Conservation (phyloP, 2,329 filamentous ascomycete species). For the Pezicula neosporulosa region DNA sequence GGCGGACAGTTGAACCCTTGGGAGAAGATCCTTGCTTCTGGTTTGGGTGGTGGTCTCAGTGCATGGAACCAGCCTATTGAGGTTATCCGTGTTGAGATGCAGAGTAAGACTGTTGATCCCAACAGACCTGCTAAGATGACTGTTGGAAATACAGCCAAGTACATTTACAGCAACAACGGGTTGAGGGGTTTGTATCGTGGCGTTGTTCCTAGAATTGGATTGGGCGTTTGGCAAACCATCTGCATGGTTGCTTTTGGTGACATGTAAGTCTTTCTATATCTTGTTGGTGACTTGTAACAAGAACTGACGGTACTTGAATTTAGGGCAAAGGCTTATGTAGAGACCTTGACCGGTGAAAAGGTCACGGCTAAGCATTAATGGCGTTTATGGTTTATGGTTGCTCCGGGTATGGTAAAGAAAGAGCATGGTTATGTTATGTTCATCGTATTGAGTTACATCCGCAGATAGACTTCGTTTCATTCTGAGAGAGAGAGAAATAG, state of each 20-base stretch:
- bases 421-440: neutral
- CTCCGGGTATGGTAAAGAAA: neutral
- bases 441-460: neutral
- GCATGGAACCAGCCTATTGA: slow-evolving; percentile 99
- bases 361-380: slow-evolving; percentile 65
- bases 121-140: slow-evolving; percentile 99
- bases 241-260: slow-evolving; percentile 99
- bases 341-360: slow-evolving; percentile 60
- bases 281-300: neutral
- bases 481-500: neutral
- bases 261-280: slow-evolving; percentile 62
- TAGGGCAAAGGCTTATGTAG: slow-evolving; percentile 65
- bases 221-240: slow-evolving; percentile 98
- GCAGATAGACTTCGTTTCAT: neutral
- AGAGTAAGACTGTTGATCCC: slow-evolving; percentile 96
- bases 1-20: slow-evolving; percentile 70
- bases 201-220: slow-evolving; percentile 87
- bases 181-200: slow-evolving; percentile 92
- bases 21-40: slow-evolving; percentile 88
- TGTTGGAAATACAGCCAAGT: slow-evolving; percentile 77
- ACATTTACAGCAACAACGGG: slow-evolving; percentile 90
- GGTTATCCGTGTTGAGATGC: slow-evolving; percentile 99
- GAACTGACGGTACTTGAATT: slow-evolving; percentile 27
- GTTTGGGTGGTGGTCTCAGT: slow-evolving; percentile 86
- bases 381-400: slow-evolving; percentile 23